phyloP scores from a whole-genome alignment of 2,329 filamentous ascomycete species.

The Paracamarosporium sp. region DNA sequence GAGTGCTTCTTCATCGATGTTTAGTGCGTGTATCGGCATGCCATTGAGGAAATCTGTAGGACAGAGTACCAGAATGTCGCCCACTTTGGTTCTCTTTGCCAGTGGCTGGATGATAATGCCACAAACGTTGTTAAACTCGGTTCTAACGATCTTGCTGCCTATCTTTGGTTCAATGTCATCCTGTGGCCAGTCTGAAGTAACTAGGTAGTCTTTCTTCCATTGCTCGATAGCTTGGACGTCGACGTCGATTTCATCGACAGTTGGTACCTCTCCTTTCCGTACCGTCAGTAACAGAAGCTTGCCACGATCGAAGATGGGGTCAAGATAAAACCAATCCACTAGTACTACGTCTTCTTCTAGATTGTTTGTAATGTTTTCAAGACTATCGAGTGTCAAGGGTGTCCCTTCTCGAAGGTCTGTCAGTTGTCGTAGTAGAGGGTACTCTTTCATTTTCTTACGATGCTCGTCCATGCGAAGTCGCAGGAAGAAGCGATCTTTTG shows the following conservation, averaged over 20 bases:
- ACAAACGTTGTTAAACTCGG: background rate
- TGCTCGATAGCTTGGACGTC: background rate
- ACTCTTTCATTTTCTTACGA: conserved; percentile 1
- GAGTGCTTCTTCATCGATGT: background rate
- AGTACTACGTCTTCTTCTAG: conserved; percentile 1
- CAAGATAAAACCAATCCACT: conserved; percentile 9
- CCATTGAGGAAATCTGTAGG: conserved; percentile 4
- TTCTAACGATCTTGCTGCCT: background rate
- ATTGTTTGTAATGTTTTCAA: background rate
- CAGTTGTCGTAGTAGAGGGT: background rate
- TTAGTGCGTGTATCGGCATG: conserved; percentile 5
- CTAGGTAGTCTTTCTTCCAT: conserved; percentile 1
- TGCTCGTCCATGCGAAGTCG: conserved; percentile 4
- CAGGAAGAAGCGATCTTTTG: conserved; percentile 1
- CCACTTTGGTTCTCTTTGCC: background rate
- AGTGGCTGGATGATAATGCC: conserved; percentile 2
- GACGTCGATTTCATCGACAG: background rate
- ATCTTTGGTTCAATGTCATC: background rate
- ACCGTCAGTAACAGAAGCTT: conserved; percentile 3
- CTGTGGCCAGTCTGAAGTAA: background rate
- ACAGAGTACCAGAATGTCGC: conserved; percentile 6
- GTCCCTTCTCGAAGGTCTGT: conserved; percentile 9
- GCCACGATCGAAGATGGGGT: background rate
- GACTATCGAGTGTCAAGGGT: background rate
- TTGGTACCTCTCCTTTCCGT: background rate